Base-by-base conservation (phyloP, 192 early-diverging fungal species). In the Linnemannia elongata region DNA sequence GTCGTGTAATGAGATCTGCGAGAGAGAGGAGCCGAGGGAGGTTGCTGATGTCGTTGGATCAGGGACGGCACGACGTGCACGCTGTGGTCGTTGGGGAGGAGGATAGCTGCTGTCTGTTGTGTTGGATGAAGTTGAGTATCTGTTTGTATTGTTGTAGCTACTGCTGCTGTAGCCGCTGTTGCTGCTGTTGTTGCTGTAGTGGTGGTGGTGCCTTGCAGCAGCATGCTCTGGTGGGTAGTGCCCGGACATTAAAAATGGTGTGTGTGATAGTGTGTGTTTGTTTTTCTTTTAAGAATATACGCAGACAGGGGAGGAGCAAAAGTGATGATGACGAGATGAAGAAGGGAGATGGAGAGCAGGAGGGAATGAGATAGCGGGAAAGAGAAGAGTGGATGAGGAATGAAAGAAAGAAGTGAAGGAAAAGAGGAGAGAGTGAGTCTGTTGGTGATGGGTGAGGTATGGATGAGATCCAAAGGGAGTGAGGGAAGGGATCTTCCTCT, bases 1-100 rank as follows among this genome's bases (percentile, higher is more conserved):
- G 12, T 86, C 83, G 45, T 80, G 55, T 17, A 86, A 69, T 4
- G 83, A 80, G 57, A 86, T 35, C 36, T 79, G 74, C 20, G 83
- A 86, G 49, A 80, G 44, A n/a, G 83, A 86, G 20, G 83, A 54
- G 24, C 47, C 45, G 0, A 82, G 49, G 7, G 24, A 42, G 1
- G 69, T 12, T 4, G 49, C 8, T 3, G 52, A 69, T 27, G 52
- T 75, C 20, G 55, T 35, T 36, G 82, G 74, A 76, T 68, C 72
- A 44, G 82, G 81, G 10, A 72, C 73, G 57, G 82, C n/a, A 45
- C 82, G 57, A 9, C 72, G 74, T 45, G 73, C 54, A n/a, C 82
- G 82, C 13, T 83, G 82, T 27, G 82, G 82, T 76, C 77, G 54
- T 36, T 69, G 54, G n/a, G 72, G 82, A 39, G 47, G 39, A 22